These are phyloP conservation scores for Dalechampia spathulata DNA, from an alignment of 441 rosid genomes.

Conservation along the genomic window DNA sequence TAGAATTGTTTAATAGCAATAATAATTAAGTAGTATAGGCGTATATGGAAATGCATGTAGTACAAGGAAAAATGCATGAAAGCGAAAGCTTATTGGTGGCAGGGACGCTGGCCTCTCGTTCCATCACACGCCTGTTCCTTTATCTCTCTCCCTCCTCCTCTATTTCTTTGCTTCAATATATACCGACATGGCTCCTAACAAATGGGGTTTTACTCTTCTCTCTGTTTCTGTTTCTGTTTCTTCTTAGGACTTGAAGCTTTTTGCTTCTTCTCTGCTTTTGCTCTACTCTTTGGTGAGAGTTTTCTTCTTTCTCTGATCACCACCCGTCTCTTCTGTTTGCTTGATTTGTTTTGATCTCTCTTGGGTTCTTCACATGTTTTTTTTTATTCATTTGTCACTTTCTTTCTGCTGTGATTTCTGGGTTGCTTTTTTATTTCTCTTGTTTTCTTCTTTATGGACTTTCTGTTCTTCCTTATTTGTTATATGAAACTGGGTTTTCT, in stretches of 20 bases:
- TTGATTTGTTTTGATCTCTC: neutral
- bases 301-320: neutral
- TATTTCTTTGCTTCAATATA: conserved; percentile 32
- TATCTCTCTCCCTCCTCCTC: neutral
- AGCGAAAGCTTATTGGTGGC: conserved; percentile 12
- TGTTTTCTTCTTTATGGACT: too few relatives aligned
- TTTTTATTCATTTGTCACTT: neutral
- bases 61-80: conserved; percentile 8
- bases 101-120: conserved; percentile 7
- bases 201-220: conserved; percentile 37
- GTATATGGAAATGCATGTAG: neutral
- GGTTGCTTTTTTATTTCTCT: neutral
- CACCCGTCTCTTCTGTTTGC: too few relatives aligned
- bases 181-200: conserved; percentile 67
- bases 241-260: conserved; percentile 8
- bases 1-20: too few relatives aligned
- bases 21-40: too few relatives aligned
- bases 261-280: neutral
- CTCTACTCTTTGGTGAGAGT: neutral
- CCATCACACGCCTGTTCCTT: neutral
- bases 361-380: neutral
- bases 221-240: too few relatives aligned
- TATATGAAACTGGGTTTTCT: neutral
- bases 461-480: neutral
- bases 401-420: neutral